phyloP scores from a whole-genome alignment of 345 rosid species.

The Bruguiera parviflora region DNA sequence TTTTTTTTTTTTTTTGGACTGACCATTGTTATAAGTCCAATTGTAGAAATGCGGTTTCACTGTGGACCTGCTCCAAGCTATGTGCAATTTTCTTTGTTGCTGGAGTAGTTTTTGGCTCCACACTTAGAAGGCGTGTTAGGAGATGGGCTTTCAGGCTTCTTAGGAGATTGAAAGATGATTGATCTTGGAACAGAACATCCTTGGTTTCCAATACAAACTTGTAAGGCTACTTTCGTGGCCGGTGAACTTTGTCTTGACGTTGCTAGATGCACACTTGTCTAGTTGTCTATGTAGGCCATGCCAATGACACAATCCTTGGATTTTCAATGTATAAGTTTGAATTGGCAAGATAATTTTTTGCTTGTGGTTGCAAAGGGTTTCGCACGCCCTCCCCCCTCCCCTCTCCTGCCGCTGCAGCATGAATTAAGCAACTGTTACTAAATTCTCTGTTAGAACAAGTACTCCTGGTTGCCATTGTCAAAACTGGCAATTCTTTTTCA shows the following conservation, averaged over 20 bases:
- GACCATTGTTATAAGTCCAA: neutral
- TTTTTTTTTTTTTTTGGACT: neutral
- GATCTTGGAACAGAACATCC: slow-evolving; percentile 10
- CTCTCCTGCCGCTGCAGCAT: neutral
- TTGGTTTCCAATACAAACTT: neutral
- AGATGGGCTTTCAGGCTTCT: slow-evolving; percentile 73
- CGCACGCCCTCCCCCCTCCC: no score
- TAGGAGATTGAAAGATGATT: slow-evolving; percentile 61
- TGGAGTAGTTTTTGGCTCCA: slow-evolving; percentile 72
- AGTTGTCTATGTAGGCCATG: neutral
- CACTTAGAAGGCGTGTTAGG: slow-evolving; percentile 63
- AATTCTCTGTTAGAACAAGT: neutral
- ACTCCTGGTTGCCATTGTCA: neutral
- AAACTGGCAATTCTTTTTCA: neutral
- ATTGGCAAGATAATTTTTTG: neutral
- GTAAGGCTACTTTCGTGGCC: neutral
- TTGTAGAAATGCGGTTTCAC: slow-evolving; percentile 55
- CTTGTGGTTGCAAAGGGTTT: neutral
- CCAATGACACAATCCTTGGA: no score
- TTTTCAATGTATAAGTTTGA: no score
- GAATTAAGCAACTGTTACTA: neutral
- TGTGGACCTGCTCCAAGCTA: slow-evolving; percentile 75
- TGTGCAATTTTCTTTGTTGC: slow-evolving; percentile 72
- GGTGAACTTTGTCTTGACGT: no score
- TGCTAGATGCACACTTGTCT: neutral